Evolutionary conservation across 352 stramenopile species (phyloP).

Genomic region (Pythium folliculosum): DNA sequence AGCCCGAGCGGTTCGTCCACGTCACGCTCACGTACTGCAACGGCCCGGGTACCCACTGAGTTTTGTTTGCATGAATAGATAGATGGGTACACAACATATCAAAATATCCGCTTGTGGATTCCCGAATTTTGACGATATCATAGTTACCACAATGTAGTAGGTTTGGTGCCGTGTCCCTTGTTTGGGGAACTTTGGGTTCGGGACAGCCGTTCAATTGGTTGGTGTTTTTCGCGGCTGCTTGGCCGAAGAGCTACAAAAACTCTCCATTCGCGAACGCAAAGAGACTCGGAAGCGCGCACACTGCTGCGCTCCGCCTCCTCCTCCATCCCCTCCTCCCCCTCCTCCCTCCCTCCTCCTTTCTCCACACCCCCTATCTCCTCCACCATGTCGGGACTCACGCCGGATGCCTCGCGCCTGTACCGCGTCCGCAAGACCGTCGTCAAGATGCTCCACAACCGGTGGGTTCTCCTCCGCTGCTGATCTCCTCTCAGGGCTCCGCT

Average conservation of each 20-base stretch:
- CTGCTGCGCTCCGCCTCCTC: background rate
- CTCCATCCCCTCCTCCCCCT: background rate
- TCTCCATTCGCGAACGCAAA: background rate
- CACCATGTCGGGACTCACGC: conserved; percentile 74
- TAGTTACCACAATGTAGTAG: background rate
- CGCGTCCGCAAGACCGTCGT: conserved; percentile 95
- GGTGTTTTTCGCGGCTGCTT: conserved; percentile 12
- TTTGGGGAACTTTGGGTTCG: conserved; percentile 13
- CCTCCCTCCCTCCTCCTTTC: conserved; percentile 1
- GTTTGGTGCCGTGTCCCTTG: background rate
- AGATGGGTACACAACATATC: too few relatives aligned
- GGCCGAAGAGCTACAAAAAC: conserved; percentile 1
- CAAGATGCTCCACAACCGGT: conserved; percentile 94
- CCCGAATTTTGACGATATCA: background rate
- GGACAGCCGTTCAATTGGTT: conserved; percentile 30
- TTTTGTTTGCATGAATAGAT: too few relatives aligned
- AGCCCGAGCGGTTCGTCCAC: conserved; percentile 17
- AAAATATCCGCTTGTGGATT: too few relatives aligned
- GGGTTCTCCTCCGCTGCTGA: background rate
- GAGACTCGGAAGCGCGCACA: background rate
- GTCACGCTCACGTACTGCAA: conserved; percentile 24
- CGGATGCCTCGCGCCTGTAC: conserved; percentile 89
- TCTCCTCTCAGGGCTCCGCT: conserved; percentile 23
- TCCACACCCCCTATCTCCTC: background rate
- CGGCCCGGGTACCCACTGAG: conserved; percentile 9